Base-by-base conservation (phyloP, 1,284 basidiomycete species). In the Ganoderma boninense region DNA sequence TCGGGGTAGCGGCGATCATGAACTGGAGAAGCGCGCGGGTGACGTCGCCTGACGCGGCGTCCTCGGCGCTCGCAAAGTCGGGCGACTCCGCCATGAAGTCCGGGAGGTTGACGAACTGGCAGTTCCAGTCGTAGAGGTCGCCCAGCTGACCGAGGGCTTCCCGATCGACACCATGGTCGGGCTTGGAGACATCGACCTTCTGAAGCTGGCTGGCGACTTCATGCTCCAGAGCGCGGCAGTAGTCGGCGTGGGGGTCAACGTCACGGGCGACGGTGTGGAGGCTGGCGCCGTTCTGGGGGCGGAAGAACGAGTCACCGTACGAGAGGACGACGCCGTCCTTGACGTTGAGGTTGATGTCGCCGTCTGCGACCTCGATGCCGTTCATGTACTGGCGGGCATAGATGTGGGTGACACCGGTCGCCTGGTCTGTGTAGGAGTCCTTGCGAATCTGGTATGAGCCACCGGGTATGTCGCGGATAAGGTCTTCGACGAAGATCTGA, bases 281-380 rank as follows among this genome's bases (percentile, higher is more conserved):
- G 5, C 80, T 78, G 23, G 83, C 73, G 1, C 93, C 93, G 46
- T 71, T 65, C 23, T n/a, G 23, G 42, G 73, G 70, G 20, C 86
- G 82, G 80, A 87, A 93, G 85, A 94, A 93, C 89, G 93, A 95
- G 79, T 91, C 92, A 67, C 95, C 95, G 76, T 91, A 94, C 0
- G 93, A 95, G 62, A 97, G 78, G 18, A 97, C 87, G 65, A 86
- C 83, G 64, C 95, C 95, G 70, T 93, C 88, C 82, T 92, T 93
- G 79, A 97, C 85, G 84, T 97, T 97, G 79, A 98, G 83, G 80
- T 97, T 97, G 82, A 97, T 88, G 82, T 97, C 92, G 59, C 92
- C 96, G 78, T 98, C 95, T 20, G 89, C 86, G 16, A 98, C 95
- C 79, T 97, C 95, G 67, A 97, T 84, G 54, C 95, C 95, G 73